Conservation (phyloP, 495 filamentous ascomycete species). For the Melanomma pulvis-pyrius region DNA sequence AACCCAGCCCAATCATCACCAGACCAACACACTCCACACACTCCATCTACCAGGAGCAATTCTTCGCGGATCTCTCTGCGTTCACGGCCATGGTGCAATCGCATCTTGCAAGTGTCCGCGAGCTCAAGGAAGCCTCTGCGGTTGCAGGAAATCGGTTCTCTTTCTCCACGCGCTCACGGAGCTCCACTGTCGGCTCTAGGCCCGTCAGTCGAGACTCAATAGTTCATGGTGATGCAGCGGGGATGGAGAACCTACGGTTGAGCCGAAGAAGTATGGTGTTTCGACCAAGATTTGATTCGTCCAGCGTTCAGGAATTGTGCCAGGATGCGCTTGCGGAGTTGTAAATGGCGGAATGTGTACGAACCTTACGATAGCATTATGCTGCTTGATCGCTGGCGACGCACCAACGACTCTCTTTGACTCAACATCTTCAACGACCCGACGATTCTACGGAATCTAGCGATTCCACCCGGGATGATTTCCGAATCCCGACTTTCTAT, state of each 20-base stretch:
- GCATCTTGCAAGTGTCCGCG: slow-evolving; percentile 22
- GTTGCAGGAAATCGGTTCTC: not conserved
- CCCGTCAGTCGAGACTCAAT: slow-evolving; percentile 18
- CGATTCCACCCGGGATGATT: not conserved
- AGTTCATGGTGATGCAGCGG: not conserved
- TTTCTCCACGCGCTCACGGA: slow-evolving; percentile 1
- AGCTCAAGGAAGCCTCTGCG: slow-evolving; percentile 2
- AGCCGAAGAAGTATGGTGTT: slow-evolving; percentile 12
- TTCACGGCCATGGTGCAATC: slow-evolving; percentile 15
- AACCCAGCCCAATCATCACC: slow-evolving; percentile 12
- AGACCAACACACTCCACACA: not conserved
- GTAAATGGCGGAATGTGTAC: not conserved
- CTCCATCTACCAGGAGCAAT: slow-evolving; percentile 3
- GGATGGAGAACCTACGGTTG: slow-evolving; percentile 10
- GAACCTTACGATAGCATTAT: not conserved
- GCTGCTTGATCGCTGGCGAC: slow-evolving; percentile 23
- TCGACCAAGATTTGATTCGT: slow-evolving; percentile 26
- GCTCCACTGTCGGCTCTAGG: slow-evolving; percentile 9
- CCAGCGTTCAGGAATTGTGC: slow-evolving; percentile 24
- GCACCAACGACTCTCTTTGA: not conserved
- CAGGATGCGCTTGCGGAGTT: slow-evolving; percentile 30
- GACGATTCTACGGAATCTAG: not conserved
- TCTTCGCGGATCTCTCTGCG: slow-evolving; percentile 6
- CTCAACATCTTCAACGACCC: not conserved
- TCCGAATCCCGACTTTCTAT: not conserved